Base-by-base conservation (phyloP, 2,329 filamentous ascomycete genomes). In the Ceratocystis alfenasii region DNA sequence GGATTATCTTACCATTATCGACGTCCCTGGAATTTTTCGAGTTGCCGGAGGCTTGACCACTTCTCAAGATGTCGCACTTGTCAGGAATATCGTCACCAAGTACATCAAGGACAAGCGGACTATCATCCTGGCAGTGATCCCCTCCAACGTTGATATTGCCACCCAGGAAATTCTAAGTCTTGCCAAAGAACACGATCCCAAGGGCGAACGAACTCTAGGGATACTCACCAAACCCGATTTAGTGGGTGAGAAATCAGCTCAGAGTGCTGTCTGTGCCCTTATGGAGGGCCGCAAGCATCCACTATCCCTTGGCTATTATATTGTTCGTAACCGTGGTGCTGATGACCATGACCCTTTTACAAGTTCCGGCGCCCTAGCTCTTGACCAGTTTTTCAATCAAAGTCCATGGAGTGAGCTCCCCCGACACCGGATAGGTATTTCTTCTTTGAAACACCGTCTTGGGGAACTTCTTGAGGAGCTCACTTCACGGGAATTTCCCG, bases 41-140 rank as follows among this genome's bases (percentile, higher is more conserved):
- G 71, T 72, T 1, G 68, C 74, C 6, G 74, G 72, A 20, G 72
- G 75, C 6, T 70, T 74, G 4, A 72, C 77, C 44, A 73, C 72
- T 8, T 68, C 69, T 0, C 65, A 68, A n/a, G 75, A 76, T 61
- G 72, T 75, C 1, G 66, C 74, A 6, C 67, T 73, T 5, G 74
- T 80, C 1, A 62, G 68, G 6, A 67, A 71, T 3, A 72, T 80
- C 25, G 75, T 79, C 2, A 70, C 74, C 7, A 60, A 67, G 1
- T 80, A 80, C 68, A 76, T 80, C 70, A 36, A 71, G n/a, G 74
- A 75, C 30, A 68, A 73, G 0, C 72, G 76, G 59, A 77, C 75
- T 2, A 79, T 80, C 60, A 78, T 80, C 46, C 72, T 80, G 3
- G 75, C 76, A 0, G 76, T 80, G 0, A 72, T 81, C 0, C 73